phyloP scores from a whole-genome alignment of 1,284 basidiomycete genomes.

The Trichosporon faecale region DNA sequence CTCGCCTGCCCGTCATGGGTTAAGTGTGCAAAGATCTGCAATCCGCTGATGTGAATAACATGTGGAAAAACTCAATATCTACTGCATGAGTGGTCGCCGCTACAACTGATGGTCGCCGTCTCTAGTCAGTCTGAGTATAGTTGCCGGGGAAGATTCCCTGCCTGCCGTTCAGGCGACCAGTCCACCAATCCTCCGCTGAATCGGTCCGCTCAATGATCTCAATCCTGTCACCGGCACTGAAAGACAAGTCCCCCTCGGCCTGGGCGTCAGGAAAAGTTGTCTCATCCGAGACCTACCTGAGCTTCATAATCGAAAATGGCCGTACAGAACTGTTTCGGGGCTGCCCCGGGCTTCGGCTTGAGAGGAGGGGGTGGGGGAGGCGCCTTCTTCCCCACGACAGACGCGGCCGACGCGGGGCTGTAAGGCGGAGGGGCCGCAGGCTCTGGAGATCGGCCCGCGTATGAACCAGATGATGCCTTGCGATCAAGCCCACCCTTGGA shows the following conservation, averaged over 20 bases:
- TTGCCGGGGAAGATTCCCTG: slow-evolving; percentile 92
- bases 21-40: background rate
- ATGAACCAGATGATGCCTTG: slow-evolving; percentile 50
- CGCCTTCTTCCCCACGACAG: slow-evolving; percentile 61
- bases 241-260: slow-evolving; percentile 90
- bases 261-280: slow-evolving; percentile 43
- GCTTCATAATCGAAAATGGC: slow-evolving; percentile 95
- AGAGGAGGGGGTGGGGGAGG: slow-evolving; percentile 82
- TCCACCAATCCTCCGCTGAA: slow-evolving; percentile 97
- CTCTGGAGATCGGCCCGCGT: slow-evolving; percentile 36
- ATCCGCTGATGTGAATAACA: too few species aligned
- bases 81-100: background rate
- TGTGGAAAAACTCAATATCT: background rate
- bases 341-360: slow-evolving; percentile 68
- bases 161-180: slow-evolving; percentile 75
- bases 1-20: background rate
- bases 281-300: slow-evolving; percentile 57
- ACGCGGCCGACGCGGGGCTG: slow-evolving; percentile 19
- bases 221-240: slow-evolving; percentile 88
- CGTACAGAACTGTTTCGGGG: slow-evolving; percentile 69
- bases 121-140: slow-evolving; percentile 48
- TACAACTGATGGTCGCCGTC: background rate
- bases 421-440: slow-evolving; percentile 50
- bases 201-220: slow-evolving; percentile 82
- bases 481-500: slow-evolving; percentile 39